These are phyloP conservation scores for Xylaria sp. DNA, from an alignment of 495 filamentous ascomycete genomes.

Conservation along the genomic window DNA sequence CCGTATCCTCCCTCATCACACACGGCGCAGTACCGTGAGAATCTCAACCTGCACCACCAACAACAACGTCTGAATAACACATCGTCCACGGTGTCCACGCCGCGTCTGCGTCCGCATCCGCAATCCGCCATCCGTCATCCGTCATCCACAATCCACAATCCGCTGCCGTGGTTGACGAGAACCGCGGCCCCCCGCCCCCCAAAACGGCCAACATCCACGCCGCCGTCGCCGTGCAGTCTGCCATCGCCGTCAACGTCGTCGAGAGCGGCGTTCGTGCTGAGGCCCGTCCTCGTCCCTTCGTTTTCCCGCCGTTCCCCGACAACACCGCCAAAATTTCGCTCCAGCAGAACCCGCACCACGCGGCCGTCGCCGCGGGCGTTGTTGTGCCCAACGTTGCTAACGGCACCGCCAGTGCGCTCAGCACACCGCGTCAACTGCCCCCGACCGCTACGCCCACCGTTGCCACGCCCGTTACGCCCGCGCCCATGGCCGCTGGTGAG, in stretches of 20 bases:
- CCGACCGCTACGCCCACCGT: constrained; percentile 36
- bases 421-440: constrained; percentile 42
- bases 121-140: background rate
- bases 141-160: background rate
- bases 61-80: constrained; percentile 32
- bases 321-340: constrained; percentile 43
- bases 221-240: constrained; percentile 4
- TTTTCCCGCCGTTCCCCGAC: constrained; percentile 15
- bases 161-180: constrained; percentile 22
- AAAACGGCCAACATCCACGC: background rate
- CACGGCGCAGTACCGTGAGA: constrained; percentile 31
- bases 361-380: constrained; percentile 42
- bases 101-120: constrained; percentile 23
- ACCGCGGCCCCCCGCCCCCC: constrained; percentile 11
- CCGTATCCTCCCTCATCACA: constrained; percentile 26
- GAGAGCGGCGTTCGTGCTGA: constrained; percentile 20
- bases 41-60: constrained; percentile 29
- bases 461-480: constrained; percentile 39
- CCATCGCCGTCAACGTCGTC: background rate
- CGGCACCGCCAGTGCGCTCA: constrained; percentile 48
- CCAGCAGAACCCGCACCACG: constrained; percentile 40
- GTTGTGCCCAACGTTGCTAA: constrained; percentile 39
- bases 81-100: constrained; percentile 27
- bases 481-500: constrained; percentile 41
- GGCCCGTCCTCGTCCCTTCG: constrained; percentile 30